phyloP scores from a whole-genome alignment of 345 rosid species.

The Gossypium longicalyx region DNA sequence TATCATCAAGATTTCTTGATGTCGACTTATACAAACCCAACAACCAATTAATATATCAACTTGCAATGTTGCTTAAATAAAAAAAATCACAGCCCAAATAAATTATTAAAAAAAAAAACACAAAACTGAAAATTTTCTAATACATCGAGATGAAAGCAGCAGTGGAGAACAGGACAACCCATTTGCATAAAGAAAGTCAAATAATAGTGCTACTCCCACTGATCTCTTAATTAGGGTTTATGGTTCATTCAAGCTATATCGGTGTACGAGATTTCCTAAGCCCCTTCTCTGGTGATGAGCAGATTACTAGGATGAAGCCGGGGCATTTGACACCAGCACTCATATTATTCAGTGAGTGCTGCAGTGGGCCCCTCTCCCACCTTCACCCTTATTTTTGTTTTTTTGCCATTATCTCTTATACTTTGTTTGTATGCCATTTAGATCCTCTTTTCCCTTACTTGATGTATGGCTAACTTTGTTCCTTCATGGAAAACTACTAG shows the following conservation, averaged over 20 bases:
- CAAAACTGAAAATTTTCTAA: not conserved
- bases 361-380: not conserved
- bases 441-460: not conserved
- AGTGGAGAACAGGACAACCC: not conserved
- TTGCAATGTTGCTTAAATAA: not conserved
- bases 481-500: not conserved
- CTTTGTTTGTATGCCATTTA: not conserved
- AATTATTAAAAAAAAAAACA: not conserved
- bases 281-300: not conserved
- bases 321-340: not conserved
- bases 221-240: not conserved
- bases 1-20: not conserved
- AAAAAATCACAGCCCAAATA: not conserved
- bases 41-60: not conserved
- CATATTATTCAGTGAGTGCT: not conserved
- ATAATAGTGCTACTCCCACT: not conserved
- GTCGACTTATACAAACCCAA: not conserved
- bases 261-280: not conserved
- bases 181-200: not conserved
- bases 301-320: not conserved
- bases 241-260: constrained; percentile 2
- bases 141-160: not conserved
- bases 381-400: not conserved
- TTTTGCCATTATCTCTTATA: not conserved
- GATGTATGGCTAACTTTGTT: not conserved